Conservation (phyloP, 2,329 filamentous ascomycete species). For the Alternaria sp. region DNA sequence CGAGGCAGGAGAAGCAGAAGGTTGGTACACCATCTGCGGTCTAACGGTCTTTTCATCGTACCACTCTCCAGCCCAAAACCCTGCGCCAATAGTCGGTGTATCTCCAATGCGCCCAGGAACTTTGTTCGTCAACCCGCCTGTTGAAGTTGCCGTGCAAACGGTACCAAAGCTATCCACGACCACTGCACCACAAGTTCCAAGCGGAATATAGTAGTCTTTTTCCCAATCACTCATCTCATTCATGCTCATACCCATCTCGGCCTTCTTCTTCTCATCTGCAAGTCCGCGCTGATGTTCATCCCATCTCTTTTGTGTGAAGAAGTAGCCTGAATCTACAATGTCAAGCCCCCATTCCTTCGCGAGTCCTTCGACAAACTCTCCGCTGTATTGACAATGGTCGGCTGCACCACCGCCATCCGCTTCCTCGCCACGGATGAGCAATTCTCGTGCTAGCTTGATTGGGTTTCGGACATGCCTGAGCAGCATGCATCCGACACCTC, state of each 20-base stretch:
- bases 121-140: conserved; percentile 89
- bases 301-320: conserved; percentile 81
- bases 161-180: conserved; percentile 80
- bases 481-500: conserved; percentile 79
- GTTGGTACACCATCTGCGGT: conserved; percentile 32
- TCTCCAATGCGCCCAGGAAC: conserved; percentile 85
- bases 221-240: conserved; percentile 62
- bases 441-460: conserved; percentile 74
- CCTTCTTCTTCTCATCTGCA: conserved; percentile 56
- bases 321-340: conserved; percentile 75
- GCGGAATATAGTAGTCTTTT: conserved; percentile 73
- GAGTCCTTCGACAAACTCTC: conserved; percentile 72
- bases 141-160: conserved; percentile 72
- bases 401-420: conserved; percentile 69
- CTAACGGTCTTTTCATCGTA: conserved; percentile 53
- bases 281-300: conserved; percentile 75
- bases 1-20: conserved; percentile 20
- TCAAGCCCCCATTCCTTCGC: conserved; percentile 75
- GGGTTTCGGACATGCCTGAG: conserved; percentile 80
- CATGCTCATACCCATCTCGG: conserved; percentile 32
- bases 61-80: conserved; percentile 93
- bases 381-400: conserved; percentile 75
- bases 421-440: conserved; percentile 73
- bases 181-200: conserved; percentile 86
- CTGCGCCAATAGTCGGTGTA: conserved; percentile 82